These are phyloP conservation scores for Colletotrichum chlorophyti DNA, from an alignment of 2,329 filamentous ascomycete species.

Conservation along the genomic window DNA sequence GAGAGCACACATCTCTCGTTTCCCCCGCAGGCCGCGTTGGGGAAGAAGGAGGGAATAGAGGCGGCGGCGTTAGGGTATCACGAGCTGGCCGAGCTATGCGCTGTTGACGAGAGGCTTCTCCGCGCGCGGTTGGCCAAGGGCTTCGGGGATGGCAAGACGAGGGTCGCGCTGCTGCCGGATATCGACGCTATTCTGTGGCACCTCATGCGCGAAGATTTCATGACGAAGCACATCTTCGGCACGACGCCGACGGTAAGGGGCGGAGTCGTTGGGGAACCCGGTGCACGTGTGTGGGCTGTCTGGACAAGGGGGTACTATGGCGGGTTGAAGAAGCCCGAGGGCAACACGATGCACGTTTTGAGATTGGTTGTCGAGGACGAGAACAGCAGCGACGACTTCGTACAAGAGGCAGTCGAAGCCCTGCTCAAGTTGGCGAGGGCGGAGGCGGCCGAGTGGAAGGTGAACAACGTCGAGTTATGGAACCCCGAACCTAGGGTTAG, in stretches of 20 bases:
- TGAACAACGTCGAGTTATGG: conserved; percentile 80
- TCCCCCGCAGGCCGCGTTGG: conserved; percentile 42
- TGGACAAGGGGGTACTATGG: conserved; percentile 74
- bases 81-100: conserved; percentile 68
- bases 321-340: conserved; percentile 56
- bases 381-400: conserved; percentile 44
- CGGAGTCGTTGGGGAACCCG: conserved; percentile 63
- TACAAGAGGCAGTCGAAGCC: conserved; percentile 62
- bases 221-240: conserved; percentile 68
- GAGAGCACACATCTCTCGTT: conserved; percentile 76
- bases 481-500: conserved; percentile 70
- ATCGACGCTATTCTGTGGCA: conserved; percentile 76
- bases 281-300: conserved; percentile 73
- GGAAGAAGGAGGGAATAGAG: conserved; percentile 21
- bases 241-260: conserved; percentile 69
- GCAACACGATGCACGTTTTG: conserved; percentile 74
- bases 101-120: conserved; percentile 69
- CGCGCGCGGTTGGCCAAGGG: conserved; percentile 54
- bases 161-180: conserved; percentile 74
- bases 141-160: conserved; percentile 48
- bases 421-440: conserved; percentile 71
- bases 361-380: conserved; percentile 71
- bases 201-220: conserved; percentile 81
- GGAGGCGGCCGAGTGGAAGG: conserved; percentile 75
- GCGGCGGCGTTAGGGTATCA: conserved; percentile 59